These are phyloP conservation scores for Moesziomyces parantarcticus DNA, from an alignment of 1,284 basidiomycete genomes.

Conservation along the genomic window DNA sequence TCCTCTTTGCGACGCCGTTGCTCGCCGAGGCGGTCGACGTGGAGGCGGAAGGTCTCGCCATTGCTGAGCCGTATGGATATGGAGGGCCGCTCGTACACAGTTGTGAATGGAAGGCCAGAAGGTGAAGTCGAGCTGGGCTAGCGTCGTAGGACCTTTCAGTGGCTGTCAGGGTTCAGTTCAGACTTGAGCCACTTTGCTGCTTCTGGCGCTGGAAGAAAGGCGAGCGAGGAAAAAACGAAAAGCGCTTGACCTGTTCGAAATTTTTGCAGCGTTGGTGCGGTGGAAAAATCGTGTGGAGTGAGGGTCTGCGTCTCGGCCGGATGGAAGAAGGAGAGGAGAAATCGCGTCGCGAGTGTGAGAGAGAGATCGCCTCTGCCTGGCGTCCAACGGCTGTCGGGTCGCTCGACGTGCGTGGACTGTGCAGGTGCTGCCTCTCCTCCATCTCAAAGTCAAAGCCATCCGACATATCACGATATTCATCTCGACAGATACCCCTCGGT, in stretches of 20 bases:
- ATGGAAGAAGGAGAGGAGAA: slow-evolving; percentile 17
- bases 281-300: slow-evolving; percentile 26
- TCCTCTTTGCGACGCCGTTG: slow-evolving; percentile 42
- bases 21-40: slow-evolving; percentile 28
- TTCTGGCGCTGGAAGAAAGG: slow-evolving; percentile 13
- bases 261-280: slow-evolving; percentile 17
- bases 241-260: slow-evolving; percentile 15
- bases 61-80: background rate
- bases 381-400: no score
- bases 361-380: no score
- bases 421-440: no score
- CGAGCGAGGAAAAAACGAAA: background rate
- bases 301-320: slow-evolving; percentile 23
- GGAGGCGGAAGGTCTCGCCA: slow-evolving; percentile 32
- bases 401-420: no score
- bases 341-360: slow-evolving; percentile 35
- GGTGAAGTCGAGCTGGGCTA: no score
- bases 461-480: no score
- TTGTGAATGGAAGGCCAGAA: no score
- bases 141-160: background rate
- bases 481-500: no score
- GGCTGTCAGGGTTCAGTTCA: no score
- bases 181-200: no score
- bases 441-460: no score
- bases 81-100: no score